These are phyloP conservation scores for Aspergillus saccharolyticus DNA, from an alignment of 495 filamentous ascomycete species.

Conservation along the genomic window DNA sequence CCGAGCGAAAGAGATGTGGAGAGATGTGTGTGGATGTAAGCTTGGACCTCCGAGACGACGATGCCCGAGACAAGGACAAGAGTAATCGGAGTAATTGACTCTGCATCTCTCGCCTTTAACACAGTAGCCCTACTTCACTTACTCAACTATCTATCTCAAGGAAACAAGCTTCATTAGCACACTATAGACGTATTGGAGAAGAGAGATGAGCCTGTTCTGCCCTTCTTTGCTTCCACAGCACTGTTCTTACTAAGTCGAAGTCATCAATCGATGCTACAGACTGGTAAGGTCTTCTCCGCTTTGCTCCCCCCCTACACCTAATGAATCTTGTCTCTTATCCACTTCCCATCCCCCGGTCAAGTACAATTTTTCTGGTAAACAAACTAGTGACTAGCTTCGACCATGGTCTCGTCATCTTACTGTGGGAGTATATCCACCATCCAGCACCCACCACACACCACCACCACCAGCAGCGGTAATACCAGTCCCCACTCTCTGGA, in stretches of 20 bases:
- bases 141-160: too few species aligned
- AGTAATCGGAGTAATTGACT: background rate
- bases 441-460: constrained; percentile 15
- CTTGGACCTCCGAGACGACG: background rate
- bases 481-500: constrained; percentile 16
- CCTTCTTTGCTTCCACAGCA: background rate
- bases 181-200: background rate
- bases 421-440: constrained; percentile 15
- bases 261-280: background rate
- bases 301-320: background rate
- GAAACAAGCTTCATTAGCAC: background rate
- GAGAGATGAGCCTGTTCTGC: background rate
- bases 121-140: background rate
- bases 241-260: background rate
- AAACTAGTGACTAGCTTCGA: constrained; percentile 9
- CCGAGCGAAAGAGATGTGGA: too few species aligned
- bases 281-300: background rate
- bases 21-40: background rate
- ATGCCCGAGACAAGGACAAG: background rate
- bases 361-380: background rate
- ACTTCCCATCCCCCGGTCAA: background rate
- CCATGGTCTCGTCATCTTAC: constrained; percentile 12
- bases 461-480: background rate
- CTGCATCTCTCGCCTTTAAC: background rate
- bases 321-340: too few species aligned